Base-by-base conservation (phyloP, 441 rosid species). In the Isatis lusitanica region DNA sequence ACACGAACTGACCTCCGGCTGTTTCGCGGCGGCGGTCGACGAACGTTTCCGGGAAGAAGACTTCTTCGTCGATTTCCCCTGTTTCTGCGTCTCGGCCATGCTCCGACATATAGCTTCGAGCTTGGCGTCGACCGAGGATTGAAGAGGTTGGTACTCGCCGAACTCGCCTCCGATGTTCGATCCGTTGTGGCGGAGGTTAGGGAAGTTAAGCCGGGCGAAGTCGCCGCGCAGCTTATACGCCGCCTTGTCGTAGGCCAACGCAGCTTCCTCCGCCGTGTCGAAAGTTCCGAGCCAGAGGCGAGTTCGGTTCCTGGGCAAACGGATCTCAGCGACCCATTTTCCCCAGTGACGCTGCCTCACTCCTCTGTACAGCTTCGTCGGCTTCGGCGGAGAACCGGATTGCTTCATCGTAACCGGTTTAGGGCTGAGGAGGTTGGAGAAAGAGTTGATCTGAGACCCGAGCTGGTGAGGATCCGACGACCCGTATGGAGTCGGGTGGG, bases 321-420 rank as follows among this genome's bases (percentile, higher is more conserved):
- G 86, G 80, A 85, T 85, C 87, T 85, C 89, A 28, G 87, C 89
- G 18, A 85, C 89, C 89, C 89, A 85, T 47, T 85, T 85, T 9
- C 89, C 89, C 89, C 89, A 85, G 73, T 85, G 89, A 51, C 89
- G 77, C 33, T 85, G 89, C 39, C 89, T 74, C 21, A 85, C 89
- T 30, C 89, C 89, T 39, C 87, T 71, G 84, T 80, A 85, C 2
- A 85, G 83, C 79, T 85, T 85, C 69, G 58, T 64, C 31, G 87
- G 83, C 53, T 83, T 83, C 0, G 78, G 72, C 7, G 75, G 18
- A 15, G 77, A 2, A 55, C 77, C 86, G 5, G 67, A 17, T 26
- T 78, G 79, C 76, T 85, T 84, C 88, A 87, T 84, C 8, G 63
- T 56, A 4, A 79, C 21, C 2, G 88, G 81, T 62, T 82, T 84